Percentiles rank a stretch among this genome's conserved stretches.
Conservation (phyloP, 768 basidiomycete species). For the Phylloporus rhodoxanthus region DNA sequence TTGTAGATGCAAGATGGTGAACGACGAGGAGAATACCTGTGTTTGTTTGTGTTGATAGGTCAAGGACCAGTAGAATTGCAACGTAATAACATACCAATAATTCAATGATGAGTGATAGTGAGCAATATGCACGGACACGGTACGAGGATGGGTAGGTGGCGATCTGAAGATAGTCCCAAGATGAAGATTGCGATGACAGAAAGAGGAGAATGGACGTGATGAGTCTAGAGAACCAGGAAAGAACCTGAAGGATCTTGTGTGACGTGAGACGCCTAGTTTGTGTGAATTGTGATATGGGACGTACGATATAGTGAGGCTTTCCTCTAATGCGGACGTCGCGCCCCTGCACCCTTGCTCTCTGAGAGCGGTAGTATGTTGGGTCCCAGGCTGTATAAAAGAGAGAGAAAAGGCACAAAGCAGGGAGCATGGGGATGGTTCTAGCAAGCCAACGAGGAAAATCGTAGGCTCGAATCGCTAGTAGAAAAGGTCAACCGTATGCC, state of each 20-base stretch:
- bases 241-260: conserved; percentile 52
- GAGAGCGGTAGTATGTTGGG: conserved; percentile 64
- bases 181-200: conserved; percentile 36
- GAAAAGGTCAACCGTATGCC: neutral
- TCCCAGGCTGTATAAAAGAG: conserved; percentile 83
- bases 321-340: conserved; percentile 64
- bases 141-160: conserved; percentile 32
- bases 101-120: conserved; percentile 44
- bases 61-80: neutral
- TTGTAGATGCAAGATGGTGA: conserved; percentile 53
- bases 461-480: conserved; percentile 19
- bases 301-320: conserved; percentile 57
- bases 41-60: conserved; percentile 1
- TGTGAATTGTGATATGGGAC: conserved; percentile 19
- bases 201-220: conserved; percentile 43
- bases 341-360: conserved; percentile 61
- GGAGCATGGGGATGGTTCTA: conserved; percentile 38
- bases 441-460: conserved; percentile 15
- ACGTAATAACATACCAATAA: conserved; percentile 46
- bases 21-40: conserved; percentile 50
- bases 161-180: conserved; percentile 36
- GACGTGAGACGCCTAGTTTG: neutral
- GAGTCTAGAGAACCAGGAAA: conserved; percentile 54
- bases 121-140: conserved; percentile 43
- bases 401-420: conserved; percentile 50